Conservation (phyloP, 2,329 filamentous ascomycete genomes). For the Colletotrichum simmondsii region DNA sequence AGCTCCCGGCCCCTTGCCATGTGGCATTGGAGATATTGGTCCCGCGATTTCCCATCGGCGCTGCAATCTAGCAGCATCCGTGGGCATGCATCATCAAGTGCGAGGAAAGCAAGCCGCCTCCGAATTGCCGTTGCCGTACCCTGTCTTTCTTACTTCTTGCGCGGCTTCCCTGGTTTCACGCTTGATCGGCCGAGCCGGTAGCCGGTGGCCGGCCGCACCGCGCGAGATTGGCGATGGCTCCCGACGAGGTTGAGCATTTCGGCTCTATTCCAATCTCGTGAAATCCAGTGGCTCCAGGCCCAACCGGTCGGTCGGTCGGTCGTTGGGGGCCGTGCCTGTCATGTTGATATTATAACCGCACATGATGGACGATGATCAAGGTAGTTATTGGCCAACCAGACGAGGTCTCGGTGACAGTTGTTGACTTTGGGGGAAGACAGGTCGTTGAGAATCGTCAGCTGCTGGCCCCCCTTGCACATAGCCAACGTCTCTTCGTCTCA, state of each 20-base stretch:
- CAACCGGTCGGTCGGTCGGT: background rate
- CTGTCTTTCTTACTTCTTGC: background rate
- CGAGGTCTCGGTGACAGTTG: background rate
- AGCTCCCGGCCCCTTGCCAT: constrained; percentile 21
- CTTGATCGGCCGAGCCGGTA: constrained; percentile 16
- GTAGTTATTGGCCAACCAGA: background rate
- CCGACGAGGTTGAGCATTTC: background rate
- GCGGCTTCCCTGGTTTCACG: background rate
- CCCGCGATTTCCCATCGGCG: constrained; percentile 1
- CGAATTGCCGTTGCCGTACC: background rate
- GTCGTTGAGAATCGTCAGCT: background rate
- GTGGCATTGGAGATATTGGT: constrained; percentile 22
- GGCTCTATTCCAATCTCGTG: too few relatives aligned
- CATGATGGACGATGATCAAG: too few relatives aligned
- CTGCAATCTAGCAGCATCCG: background rate
- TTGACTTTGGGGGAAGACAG: constrained; percentile 4
- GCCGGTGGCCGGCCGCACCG: background rate
- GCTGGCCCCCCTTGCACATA: background rate
- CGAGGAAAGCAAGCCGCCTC: background rate
- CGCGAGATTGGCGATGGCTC: background rate
- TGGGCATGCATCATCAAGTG: background rate
- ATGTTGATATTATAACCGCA: background rate
- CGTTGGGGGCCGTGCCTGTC: background rate
- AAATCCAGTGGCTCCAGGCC: background rate
- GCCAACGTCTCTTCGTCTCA: background rate